Evolutionary conservation across 495 filamentous ascomycete species (phyloP).

Genomic region (Aspergillus homomorphus): DNA sequence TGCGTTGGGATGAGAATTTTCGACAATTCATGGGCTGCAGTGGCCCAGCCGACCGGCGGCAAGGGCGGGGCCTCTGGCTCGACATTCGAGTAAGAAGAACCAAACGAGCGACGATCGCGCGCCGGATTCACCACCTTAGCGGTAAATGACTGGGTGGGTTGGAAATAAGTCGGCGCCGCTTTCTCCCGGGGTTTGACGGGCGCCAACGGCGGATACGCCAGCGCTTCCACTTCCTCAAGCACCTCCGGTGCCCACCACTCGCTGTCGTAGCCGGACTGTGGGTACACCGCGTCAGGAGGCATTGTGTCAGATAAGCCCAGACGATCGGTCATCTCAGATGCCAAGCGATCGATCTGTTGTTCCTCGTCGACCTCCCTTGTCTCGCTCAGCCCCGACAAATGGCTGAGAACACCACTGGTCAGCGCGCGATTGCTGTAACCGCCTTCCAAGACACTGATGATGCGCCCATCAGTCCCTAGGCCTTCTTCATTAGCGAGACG

Average conservation of each 20-base stretch:
- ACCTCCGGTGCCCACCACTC: conserved; percentile 72
- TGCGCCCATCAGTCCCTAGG: conserved; percentile 70
- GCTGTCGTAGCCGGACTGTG: conserved; percentile 49
- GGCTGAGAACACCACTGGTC: conserved; percentile 81
- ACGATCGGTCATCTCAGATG: conserved; percentile 28
- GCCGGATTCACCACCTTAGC: conserved; percentile 66
- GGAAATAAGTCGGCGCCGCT: conserved; percentile 62
- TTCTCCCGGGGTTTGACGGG: conserved; percentile 50
- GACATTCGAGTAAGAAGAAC: conserved; percentile 25
- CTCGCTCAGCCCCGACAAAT: conserved; percentile 72
- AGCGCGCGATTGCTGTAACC: conserved; percentile 92
- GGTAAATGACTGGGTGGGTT: conserved; percentile 72
- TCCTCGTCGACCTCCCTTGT: background rate
- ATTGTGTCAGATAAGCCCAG: conserved; percentile 16
- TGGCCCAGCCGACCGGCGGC: conserved; percentile 79
- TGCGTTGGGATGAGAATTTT: conserved; percentile 75
- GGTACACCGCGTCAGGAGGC: conserved; percentile 2
- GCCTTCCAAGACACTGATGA: conserved; percentile 92
- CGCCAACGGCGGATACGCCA: conserved; percentile 47
- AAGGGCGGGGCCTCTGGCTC: conserved; percentile 58
- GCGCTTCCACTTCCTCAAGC: conserved; percentile 63
- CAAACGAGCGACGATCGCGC: conserved; percentile 48
- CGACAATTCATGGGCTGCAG: conserved; percentile 73
- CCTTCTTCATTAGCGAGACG: conserved; percentile 77
- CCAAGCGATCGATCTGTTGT: conserved; percentile 18